Percentiles rank a stretch among this genome's conserved stretches.
phyloP scores from a whole-genome alignment of 345 rosid genomes.

The Hibiscus tridactylites region DNA sequence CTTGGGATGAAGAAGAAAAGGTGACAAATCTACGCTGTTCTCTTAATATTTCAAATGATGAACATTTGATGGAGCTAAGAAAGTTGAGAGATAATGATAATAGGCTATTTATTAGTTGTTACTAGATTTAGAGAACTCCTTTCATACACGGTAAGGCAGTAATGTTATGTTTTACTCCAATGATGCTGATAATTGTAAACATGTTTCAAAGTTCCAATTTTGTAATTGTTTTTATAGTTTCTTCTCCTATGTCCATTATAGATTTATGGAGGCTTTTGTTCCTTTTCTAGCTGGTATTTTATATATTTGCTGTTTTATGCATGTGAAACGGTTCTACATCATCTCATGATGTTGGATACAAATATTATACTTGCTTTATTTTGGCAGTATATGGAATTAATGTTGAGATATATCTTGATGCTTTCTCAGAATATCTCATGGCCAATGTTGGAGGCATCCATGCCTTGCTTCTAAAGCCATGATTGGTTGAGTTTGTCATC shows the following conservation, averaged over 20 bases:
- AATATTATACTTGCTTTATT: neutral
- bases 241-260: neutral
- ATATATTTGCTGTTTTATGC: neutral
- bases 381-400: slow-evolving; percentile 2
- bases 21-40: slow-evolving; percentile 65
- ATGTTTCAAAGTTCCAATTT: neutral
- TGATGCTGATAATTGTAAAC: neutral
- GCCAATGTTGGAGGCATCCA: slow-evolving; percentile 9
- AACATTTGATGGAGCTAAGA: slow-evolving; percentile 64
- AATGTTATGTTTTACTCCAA: neutral
- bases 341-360: neutral
- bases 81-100: slow-evolving; percentile 26
- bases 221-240: neutral
- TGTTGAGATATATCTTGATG: slow-evolving; percentile 6
- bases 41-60: slow-evolving; percentile 67
- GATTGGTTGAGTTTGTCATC: slow-evolving; percentile 6
- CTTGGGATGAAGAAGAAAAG: slow-evolving; percentile 73
- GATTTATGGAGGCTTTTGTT: neutral
- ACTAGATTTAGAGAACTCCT: neutral
- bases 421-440: slow-evolving; percentile 4
- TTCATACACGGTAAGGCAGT: neutral
- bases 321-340: neutral
- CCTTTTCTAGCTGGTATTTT: neutral
- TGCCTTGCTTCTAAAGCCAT: slow-evolving; percentile 13
- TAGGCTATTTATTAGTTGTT: neutral